These are phyloP conservation scores for Phytophthora pistaciae DNA, from an alignment of 352 stramenopile genomes.

Conservation along the genomic window DNA sequence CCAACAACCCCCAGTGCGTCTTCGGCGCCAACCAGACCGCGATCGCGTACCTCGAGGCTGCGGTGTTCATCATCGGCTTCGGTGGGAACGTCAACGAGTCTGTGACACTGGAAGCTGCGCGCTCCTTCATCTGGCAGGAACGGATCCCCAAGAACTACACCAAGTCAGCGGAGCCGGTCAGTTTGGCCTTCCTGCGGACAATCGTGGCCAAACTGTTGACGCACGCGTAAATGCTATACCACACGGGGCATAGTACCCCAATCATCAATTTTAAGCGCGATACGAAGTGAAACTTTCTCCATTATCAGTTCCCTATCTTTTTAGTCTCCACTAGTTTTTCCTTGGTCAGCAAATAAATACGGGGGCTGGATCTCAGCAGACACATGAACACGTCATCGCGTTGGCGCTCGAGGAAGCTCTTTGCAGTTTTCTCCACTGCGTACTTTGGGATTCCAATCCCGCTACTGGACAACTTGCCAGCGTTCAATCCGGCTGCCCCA, in stretches of 20 bases:
- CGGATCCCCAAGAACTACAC: constrained; percentile 43
- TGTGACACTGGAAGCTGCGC: constrained; percentile 34
- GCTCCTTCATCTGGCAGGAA: constrained; percentile 46
- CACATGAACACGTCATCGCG: constrained; percentile 23
- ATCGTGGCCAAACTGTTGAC: constrained; percentile 17
- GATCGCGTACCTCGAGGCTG: constrained; percentile 37
- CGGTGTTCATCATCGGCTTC: constrained; percentile 37
- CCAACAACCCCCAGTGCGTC: constrained; percentile 43
- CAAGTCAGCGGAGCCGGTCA: constrained; percentile 26
- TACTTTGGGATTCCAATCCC: background rate
- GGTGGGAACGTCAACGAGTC: constrained; percentile 42
- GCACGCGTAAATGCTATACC: too few relatives aligned
- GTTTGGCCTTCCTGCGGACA: constrained; percentile 27
- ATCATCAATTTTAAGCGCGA: background rate
- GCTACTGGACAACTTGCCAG: background rate
- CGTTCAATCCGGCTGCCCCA: background rate
- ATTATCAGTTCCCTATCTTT: constrained; percentile 1
- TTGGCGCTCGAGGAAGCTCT: constrained; percentile 19
- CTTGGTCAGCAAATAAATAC: constrained; percentile 25
- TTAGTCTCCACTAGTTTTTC: constrained; percentile 4
- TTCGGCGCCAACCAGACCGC: constrained; percentile 30
- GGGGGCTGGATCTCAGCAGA: constrained; percentile 13
- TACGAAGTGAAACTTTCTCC: background rate
- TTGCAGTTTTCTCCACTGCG: constrained; percentile 10
- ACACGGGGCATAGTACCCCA: background rate